Percentiles rank a stretch among this genome's conserved stretches.
phyloP scores from a whole-genome alignment of 805 yeast species.

The Yamadazyma olivae region DNA sequence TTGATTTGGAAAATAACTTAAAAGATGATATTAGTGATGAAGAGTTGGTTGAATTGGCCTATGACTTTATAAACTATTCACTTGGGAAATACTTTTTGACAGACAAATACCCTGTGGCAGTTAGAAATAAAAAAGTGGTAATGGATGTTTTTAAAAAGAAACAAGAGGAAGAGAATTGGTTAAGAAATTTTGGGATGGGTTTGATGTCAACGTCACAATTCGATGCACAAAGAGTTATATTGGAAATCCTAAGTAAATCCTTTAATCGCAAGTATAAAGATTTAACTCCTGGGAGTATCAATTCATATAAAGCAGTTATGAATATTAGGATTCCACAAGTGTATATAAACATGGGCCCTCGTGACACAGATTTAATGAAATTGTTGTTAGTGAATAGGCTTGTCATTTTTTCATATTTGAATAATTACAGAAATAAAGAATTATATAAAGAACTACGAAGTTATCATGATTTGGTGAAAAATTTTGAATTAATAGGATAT shows the following conservation, averaged over 20 bases:
- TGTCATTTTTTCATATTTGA: neutral
- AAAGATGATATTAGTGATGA: neutral
- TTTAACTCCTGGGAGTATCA: too few relatives aligned
- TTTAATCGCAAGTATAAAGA: neutral
- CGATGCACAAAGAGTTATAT: neutral
- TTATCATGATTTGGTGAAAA: neutral
- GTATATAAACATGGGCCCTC: neutral
- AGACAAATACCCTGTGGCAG: neutral
- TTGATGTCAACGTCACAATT: too few relatives aligned
- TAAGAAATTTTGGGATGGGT: neutral
- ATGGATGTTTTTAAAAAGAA: neutral
- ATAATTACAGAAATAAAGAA: neutral
- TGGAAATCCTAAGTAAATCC: neutral
- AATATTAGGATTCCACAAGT: neutral
- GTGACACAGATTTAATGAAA: neutral
- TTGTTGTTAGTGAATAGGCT: neutral
- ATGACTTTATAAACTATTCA: neutral
- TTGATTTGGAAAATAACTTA: neutral
- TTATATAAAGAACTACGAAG: neutral
- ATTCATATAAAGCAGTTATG: too few relatives aligned
- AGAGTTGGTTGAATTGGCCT: neutral
- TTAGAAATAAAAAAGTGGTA: neutral
- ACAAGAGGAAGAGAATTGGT: neutral
- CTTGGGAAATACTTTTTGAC: neutral
- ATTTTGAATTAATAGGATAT: slow-evolving; percentile 1